phyloP scores from a whole-genome alignment of 805 yeast species.

The Suhomyces xylopsoci region DNA sequence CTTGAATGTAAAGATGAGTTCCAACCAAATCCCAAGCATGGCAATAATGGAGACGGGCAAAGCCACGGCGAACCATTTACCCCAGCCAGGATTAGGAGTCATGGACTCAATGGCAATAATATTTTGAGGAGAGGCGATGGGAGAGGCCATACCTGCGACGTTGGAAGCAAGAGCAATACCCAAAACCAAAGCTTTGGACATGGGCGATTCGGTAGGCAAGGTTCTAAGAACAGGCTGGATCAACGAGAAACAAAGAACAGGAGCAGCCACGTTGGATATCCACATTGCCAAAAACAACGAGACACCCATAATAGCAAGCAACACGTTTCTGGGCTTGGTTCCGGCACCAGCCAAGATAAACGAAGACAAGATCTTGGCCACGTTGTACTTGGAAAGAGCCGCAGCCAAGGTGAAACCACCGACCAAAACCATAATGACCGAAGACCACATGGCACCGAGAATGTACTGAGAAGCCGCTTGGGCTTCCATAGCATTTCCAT shows the following conservation, averaged over 20 bases:
- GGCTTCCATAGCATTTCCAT: conserved; percentile 52
- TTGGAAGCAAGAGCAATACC: conserved; percentile 94
- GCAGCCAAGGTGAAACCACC: conserved; percentile 97
- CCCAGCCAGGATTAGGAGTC: conserved; percentile 80
- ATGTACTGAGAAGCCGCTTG: conserved; percentile 75
- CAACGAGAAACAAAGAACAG: conserved; percentile 86
- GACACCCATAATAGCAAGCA: conserved; percentile 80
- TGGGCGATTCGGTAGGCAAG: conserved; percentile 71
- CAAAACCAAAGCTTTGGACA: conserved; percentile 78
- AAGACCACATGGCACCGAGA: conserved; percentile 89
- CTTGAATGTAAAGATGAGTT: conserved; percentile 64
- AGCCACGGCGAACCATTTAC: conserved; percentile 87
- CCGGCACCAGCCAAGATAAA: conserved; percentile 80
- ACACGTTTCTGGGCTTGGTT: conserved; percentile 72
- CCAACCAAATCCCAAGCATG: conserved; percentile 67
- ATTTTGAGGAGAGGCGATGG: conserved; percentile 96
- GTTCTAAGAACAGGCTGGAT: conserved; percentile 88
- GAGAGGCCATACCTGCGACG: conserved; percentile 96
- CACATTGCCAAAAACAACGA: conserved; percentile 88
- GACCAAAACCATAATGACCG: conserved; percentile 81
- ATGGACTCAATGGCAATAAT: conserved; percentile 85
- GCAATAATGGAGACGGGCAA: conserved; percentile 72
- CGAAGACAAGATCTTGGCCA: conserved; percentile 84
- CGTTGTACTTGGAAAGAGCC: conserved; percentile 84
- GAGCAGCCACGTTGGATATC: conserved; percentile 97